Conservation (phyloP, 108 stramenopile genomes). For the Cyclotella sp. region DNA sequence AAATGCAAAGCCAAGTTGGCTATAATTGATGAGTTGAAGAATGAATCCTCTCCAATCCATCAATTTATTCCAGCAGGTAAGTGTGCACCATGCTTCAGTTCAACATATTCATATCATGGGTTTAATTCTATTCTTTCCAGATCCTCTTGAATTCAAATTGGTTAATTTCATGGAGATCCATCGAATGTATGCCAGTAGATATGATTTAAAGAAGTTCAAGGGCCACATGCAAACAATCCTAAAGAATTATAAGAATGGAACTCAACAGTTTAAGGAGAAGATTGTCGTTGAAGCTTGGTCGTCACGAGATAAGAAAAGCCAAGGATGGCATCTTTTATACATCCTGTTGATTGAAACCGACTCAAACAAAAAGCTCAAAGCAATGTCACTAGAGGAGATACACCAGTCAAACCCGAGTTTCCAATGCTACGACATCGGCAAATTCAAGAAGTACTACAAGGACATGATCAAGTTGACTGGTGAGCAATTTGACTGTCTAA, state of each 20-base stretch:
- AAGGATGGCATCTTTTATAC: neutral
- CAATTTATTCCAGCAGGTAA: slow-evolving; percentile 1
- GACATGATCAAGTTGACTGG: slow-evolving; percentile 4
- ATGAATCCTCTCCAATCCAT: slow-evolving; percentile 1
- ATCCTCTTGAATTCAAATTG: slow-evolving; percentile 3
- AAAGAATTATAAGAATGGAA: slow-evolving; percentile 6
- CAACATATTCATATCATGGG: neutral
- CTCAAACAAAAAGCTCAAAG: neutral
- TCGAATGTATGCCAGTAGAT: neutral
- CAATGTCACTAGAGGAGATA: neutral
- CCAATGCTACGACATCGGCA: neutral
- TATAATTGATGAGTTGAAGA: neutral
- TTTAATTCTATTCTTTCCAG: neutral
- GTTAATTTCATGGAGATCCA: neutral
- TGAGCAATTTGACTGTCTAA: no score
- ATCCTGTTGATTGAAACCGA: neutral
- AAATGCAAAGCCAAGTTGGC: slow-evolving; percentile 1
- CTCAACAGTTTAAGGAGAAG: neutral
- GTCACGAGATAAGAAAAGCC: neutral
- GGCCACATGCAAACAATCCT: neutral
- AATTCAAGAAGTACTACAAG: slow-evolving; percentile 2
- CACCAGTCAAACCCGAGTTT: neutral
- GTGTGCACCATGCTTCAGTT: neutral
- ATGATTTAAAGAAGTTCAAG: slow-evolving; percentile 12
- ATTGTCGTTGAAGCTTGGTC: slow-evolving; percentile 1